phyloP scores from a whole-genome alignment of 2,329 filamentous ascomycete genomes.

The Acephala macrosclerotiorum region DNA sequence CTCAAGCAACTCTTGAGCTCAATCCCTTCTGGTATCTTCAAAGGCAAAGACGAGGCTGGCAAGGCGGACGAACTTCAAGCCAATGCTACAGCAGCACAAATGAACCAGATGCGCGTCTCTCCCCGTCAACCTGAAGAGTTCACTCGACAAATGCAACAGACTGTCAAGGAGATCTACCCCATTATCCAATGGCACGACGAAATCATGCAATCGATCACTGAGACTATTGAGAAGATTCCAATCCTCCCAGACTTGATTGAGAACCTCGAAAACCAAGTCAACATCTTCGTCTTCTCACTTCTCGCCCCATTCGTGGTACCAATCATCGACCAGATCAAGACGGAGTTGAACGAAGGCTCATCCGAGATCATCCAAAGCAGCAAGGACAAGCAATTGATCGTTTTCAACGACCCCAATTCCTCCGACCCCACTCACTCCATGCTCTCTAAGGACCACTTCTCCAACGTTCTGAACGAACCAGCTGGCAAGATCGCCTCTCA shows the following conservation, averaged over 20 bases:
- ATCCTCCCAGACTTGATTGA: constrained; percentile 85
- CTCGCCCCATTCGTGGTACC: constrained; percentile 89
- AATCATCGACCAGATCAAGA: constrained; percentile 85
- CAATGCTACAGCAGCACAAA: constrained; percentile 77
- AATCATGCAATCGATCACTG: constrained; percentile 78
- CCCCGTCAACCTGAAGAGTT: constrained; percentile 86
- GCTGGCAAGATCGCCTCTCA: constrained; percentile 83
- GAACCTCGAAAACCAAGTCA: constrained; percentile 86
- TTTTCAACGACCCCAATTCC: constrained; percentile 80
- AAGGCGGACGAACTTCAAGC: constrained; percentile 82
- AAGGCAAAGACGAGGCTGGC: constrained; percentile 74
- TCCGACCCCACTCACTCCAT: constrained; percentile 93
- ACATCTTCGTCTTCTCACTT: constrained; percentile 89
- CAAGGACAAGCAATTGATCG: constrained; percentile 82
- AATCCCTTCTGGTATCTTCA: constrained; percentile 82
- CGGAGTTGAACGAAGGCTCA: constrained; percentile 84
- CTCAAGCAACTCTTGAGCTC: constrained; percentile 82
- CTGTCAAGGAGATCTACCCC: constrained; percentile 84
- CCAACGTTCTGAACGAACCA: constrained; percentile 78
- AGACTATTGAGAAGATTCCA: constrained; percentile 85
- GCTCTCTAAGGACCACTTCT: constrained; percentile 94
- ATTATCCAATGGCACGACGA: constrained; percentile 92
- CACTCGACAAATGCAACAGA: constrained; percentile 75
- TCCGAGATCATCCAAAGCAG: constrained; percentile 88
- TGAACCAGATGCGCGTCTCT: constrained; percentile 76